phyloP scores from a whole-genome alignment of 371 early-diverging fungal genomes.

The Mortierella sp. region DNA sequence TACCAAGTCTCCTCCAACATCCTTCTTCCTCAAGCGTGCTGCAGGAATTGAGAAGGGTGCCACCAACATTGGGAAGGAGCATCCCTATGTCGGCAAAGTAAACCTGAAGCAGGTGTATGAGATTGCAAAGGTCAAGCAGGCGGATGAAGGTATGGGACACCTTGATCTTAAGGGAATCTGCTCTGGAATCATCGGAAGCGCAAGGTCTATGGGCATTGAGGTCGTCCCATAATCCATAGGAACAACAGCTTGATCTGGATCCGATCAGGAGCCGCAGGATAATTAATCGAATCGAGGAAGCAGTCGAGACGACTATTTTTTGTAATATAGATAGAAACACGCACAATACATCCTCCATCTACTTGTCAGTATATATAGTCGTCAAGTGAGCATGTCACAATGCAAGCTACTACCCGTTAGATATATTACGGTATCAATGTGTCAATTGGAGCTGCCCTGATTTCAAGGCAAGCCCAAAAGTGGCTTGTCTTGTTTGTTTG shows the following conservation, averaged over 20 bases:
- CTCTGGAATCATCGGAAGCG: slow-evolving; percentile 83
- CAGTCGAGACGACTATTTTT: slow-evolving; percentile 2
- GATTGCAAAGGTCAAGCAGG: slow-evolving; percentile 92
- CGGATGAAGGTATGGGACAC: slow-evolving; percentile 85
- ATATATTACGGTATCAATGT: not conserved
- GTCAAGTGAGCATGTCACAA: not conserved
- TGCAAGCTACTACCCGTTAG: too few species aligned
- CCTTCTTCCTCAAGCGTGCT: slow-evolving; percentile 90
- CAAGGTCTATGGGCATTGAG: slow-evolving; percentile 88
- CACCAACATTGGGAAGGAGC: slow-evolving; percentile 79
- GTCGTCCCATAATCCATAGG: slow-evolving; percentile 73
- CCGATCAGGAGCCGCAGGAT: slow-evolving; percentile 64
- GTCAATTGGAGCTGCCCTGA: not conserved
- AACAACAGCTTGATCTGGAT: slow-evolving; percentile 15
- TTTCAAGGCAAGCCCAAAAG: not conserved
- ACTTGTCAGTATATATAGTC: not conserved
- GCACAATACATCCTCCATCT: slow-evolving; percentile 6
- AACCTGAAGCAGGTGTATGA: slow-evolving; percentile 95
- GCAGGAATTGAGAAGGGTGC: slow-evolving; percentile 94
- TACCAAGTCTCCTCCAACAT: slow-evolving; percentile 90
- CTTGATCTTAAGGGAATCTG: slow-evolving; percentile 80
- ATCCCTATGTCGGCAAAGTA: slow-evolving; percentile 77
- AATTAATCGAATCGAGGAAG: slow-evolving; percentile 14
- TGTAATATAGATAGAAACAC: slow-evolving; percentile 25
- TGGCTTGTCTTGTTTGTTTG: slow-evolving; percentile 14